Base-by-base conservation (phyloP, 345 rosid species). In the Firmiana major region DNA sequence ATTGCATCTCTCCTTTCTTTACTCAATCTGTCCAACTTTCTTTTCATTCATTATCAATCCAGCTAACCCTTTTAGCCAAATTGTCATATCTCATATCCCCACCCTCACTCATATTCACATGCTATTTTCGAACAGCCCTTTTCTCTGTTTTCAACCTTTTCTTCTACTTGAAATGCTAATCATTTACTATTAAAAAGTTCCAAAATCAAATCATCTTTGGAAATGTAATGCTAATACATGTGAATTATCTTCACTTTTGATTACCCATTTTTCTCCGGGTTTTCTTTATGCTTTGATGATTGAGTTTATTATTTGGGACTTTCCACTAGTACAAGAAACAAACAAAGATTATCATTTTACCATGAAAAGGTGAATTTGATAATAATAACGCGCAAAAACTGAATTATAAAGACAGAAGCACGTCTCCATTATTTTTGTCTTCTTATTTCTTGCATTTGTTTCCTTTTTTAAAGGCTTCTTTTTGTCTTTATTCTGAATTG, bases 401-500 rank as follows among this genome's bases (percentile, higher is more conserved):
- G 0, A 40, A 68, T 77, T 55, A 67, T 57, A 64, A 60, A 51
- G 64, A 62, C 11, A 77, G 74, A 11, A 43, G 80, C 88, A 85
- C 87, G 83, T 71, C 40, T 1, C 38, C 53, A 34, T 36, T 73
- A 31, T 63, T 49, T 63, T 71, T 75, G 74, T 80, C 75, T 81
- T 86, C 78, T 71, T 79, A 77, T 22, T 60, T 60, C 75, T 31
- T 53, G 16, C 6, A 28, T 48, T 63, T 79, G 65, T 65, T 46
- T 80, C 24, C 66, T 19, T 69, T 59, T 48, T 60, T 79, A 12
- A 58, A 26, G 40, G 57, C 16, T 69, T 74, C 74, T 63, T 78
- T 81, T 85, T 83, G 88, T 87, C 84, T 74, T 58, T 75, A 76
- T 77, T 75, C 62, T 63, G 7, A 73, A n/a, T 66, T 84, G 72